These are phyloP conservation scores for Massarina eburnea DNA, from an alignment of 2,329 filamentous ascomycete genomes.

Conservation along the genomic window DNA sequence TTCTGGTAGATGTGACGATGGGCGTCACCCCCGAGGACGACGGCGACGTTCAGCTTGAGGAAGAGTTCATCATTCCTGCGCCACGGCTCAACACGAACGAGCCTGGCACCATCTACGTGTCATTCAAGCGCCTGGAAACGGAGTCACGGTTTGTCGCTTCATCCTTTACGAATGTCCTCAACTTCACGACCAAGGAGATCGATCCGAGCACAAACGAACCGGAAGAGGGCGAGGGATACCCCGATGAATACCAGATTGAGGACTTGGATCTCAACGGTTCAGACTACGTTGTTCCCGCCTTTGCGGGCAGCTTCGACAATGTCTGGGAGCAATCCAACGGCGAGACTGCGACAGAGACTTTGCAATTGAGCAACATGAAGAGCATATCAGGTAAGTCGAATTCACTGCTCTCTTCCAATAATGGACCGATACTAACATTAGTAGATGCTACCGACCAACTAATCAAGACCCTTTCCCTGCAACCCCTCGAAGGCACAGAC, in stretches of 20 bases:
- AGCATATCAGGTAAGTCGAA: conserved; percentile 78
- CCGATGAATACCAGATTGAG: conserved; percentile 96
- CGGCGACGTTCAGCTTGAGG: conserved; percentile 68
- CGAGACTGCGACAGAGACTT: conserved; percentile 87
- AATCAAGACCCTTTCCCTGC: conserved; percentile 80
- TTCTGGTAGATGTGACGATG: conserved; percentile 52
- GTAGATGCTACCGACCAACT: conserved; percentile 91
- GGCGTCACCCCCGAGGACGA: conserved; percentile 85
- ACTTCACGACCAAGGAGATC: conserved; percentile 97
- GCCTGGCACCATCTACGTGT: conserved; percentile 91
- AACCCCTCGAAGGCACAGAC: conserved; percentile 92
- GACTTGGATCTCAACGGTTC: conserved; percentile 88
- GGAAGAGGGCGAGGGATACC: conserved; percentile 81
- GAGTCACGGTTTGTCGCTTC: conserved; percentile 75
- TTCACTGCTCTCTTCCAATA: not conserved
- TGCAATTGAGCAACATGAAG: conserved; percentile 85
- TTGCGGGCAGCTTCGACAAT: conserved; percentile 92
- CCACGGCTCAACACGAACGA: conserved; percentile 80
- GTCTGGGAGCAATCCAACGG: conserved; percentile 94
- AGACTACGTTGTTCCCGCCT: conserved; percentile 91
- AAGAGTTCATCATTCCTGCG: conserved; percentile 91
- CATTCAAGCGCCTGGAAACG: conserved; percentile 81
- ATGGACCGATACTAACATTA: conserved; percentile 15
- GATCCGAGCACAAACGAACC: conserved; percentile 92
- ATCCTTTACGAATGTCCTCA: conserved; percentile 88